Conservation (phyloP, 306 rosid species). For the Vachellia collinsii region DNA sequence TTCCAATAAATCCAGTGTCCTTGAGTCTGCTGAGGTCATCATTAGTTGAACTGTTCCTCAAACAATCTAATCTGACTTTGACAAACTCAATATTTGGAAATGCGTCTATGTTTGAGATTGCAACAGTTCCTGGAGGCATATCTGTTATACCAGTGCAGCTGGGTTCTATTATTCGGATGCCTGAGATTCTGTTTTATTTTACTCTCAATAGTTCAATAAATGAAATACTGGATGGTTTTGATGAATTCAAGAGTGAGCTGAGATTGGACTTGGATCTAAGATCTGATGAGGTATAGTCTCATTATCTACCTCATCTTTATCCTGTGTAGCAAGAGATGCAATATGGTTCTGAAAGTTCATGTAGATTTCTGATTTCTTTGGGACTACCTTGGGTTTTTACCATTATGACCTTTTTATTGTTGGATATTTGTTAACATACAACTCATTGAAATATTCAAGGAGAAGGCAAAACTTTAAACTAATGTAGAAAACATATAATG, state of each 20-base stretch:
- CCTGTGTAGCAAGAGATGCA: slow-evolving; percentile 7
- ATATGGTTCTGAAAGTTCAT: slow-evolving; percentile 21
- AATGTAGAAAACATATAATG: neutral
- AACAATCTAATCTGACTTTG: slow-evolving; percentile 75
- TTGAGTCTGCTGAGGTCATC: slow-evolving; percentile 75
- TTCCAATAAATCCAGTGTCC: slow-evolving; percentile 67
- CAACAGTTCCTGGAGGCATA: slow-evolving; percentile 77
- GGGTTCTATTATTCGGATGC: slow-evolving; percentile 55
- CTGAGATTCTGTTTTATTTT: slow-evolving; percentile 78
- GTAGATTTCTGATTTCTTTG: slow-evolving; percentile 14
- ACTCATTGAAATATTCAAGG: neutral
- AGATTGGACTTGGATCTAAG: slow-evolving; percentile 65
- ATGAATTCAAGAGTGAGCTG: slow-evolving; percentile 66
- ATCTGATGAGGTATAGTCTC: slow-evolving; percentile 67
- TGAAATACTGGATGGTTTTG: slow-evolving; percentile 60
- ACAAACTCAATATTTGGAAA: slow-evolving; percentile 71
- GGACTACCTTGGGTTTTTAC: slow-evolving; percentile 7
- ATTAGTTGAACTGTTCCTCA: slow-evolving; percentile 71
- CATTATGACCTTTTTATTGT: neutral
- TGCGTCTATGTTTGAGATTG: slow-evolving; percentile 69
- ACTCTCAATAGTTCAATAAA: slow-evolving; percentile 74
- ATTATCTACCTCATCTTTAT: slow-evolving; percentile 30
- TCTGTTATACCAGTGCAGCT: slow-evolving; percentile 73
- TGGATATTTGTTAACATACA: neutral
- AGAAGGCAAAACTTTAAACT: neutral